A percentile compares a stretch with the other conserved stretches of the same genome.
Conservation (phyloP, 2,329 filamentous ascomycete genomes). For the Golovinomyces cichoracearum region DNA sequence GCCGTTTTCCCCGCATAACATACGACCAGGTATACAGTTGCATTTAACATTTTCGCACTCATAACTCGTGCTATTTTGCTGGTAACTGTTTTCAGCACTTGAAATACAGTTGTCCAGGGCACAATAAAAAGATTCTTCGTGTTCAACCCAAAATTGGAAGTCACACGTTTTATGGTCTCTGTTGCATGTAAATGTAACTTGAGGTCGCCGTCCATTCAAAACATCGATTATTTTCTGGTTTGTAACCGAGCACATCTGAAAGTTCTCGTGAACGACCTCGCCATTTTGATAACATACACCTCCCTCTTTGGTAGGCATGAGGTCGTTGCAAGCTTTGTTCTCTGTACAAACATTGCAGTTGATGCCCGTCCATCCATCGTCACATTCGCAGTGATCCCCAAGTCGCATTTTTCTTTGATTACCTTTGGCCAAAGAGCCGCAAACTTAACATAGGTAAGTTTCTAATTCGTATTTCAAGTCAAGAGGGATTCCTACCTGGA, state of each 20-base stretch:
- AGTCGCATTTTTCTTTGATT: slow-evolving; percentile 50
- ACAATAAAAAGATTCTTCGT: slow-evolving; percentile 90
- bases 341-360: slow-evolving; percentile 92
- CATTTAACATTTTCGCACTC: slow-evolving; percentile 65
- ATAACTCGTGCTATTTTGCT: slow-evolving; percentile 61
- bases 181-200: slow-evolving; percentile 86
- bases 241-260: slow-evolving; percentile 93
- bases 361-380: slow-evolving; percentile 83
- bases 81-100: slow-evolving; percentile 37
- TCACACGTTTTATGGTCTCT: slow-evolving; percentile 52
- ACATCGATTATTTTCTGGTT: slow-evolving; percentile 81
- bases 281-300: slow-evolving; percentile 84
- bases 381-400: slow-evolving; percentile 51
- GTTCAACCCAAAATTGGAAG: slow-evolving; percentile 96
- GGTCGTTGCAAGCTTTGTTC: slow-evolving; percentile 56
- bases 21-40: slow-evolving; percentile 66
- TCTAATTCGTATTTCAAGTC: neutral
- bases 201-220: slow-evolving; percentile 59
- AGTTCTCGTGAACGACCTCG: slow-evolving; percentile 76
- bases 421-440: slow-evolving; percentile 64
- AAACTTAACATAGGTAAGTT: slow-evolving; percentile 26
- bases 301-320: slow-evolving; percentile 60
- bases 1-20: slow-evolving; percentile 77
- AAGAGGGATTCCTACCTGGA: slow-evolving; percentile 28
- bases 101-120: slow-evolving; percentile 59